phyloP scores from a whole-genome alignment of 2,329 filamentous ascomycete species.

The Exophiala alcalophila region DNA sequence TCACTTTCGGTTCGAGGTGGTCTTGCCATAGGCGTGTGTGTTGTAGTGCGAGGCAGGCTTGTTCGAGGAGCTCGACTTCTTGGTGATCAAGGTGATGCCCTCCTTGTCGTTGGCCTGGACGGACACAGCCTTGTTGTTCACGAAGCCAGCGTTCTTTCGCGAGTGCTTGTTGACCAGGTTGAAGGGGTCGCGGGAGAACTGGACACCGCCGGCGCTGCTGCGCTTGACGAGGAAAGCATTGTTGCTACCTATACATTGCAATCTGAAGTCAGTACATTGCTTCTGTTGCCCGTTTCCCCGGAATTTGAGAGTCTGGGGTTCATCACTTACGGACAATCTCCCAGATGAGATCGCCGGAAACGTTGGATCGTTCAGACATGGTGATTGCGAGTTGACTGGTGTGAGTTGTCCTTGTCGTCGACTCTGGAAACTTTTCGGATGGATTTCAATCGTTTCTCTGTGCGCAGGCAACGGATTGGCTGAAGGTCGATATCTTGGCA shows the following conservation, averaged over 20 bases:
- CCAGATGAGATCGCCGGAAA: slow-evolving; percentile 92
- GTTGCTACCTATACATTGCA: slow-evolving; percentile 63
- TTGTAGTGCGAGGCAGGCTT: slow-evolving; percentile 67
- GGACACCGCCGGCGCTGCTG: slow-evolving; percentile 71
- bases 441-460: slow-evolving; percentile 10
- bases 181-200: slow-evolving; percentile 90
- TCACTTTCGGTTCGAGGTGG: slow-evolving; percentile 77
- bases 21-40: slow-evolving; percentile 66
- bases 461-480: slow-evolving; percentile 10
- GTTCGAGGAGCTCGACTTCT: slow-evolving; percentile 69
- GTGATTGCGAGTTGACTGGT: slow-evolving; percentile 15
- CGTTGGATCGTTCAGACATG: slow-evolving; percentile 59
- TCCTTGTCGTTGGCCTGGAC: slow-evolving; percentile 70
- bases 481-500: slow-evolving; percentile 3
- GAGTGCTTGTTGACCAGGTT: slow-evolving; percentile 91
- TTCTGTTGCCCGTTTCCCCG: no score
- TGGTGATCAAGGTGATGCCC: slow-evolving; percentile 75
- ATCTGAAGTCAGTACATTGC: slow-evolving; percentile 3
- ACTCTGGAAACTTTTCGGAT: slow-evolving; percentile 11
- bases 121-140: slow-evolving; percentile 91
- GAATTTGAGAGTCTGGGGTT: no score
- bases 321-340: slow-evolving; percentile 86
- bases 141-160: slow-evolving; percentile 90
- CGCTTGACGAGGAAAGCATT: slow-evolving; percentile 94
- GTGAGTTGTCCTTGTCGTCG: slow-evolving; percentile 1